phyloP scores from a whole-genome alignment of 2,329 filamentous ascomycete species.

The Balansia obtecta region DNA sequence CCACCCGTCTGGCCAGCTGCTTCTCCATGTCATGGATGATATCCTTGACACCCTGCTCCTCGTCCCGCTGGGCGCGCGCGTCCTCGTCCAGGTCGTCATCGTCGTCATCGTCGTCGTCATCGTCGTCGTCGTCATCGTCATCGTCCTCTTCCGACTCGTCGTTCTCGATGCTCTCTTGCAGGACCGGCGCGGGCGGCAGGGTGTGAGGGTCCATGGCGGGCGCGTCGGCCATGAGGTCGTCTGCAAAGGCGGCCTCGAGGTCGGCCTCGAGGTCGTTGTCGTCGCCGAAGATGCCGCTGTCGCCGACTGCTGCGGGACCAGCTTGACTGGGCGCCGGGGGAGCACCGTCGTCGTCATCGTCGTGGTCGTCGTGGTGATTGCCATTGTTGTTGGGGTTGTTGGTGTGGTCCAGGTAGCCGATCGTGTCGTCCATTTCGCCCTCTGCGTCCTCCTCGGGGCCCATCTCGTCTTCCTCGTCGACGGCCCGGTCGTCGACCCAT shows the following conservation, averaged over 20 bases:
- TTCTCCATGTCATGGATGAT: constrained; percentile 41
- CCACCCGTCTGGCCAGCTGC: constrained; percentile 32
- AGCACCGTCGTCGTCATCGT: no score
- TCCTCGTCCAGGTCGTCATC: constrained; percentile 44
- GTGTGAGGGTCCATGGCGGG: no score
- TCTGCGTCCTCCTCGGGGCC: constrained; percentile 39
- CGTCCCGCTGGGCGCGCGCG: constrained; percentile 33
- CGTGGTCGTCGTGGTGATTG: no score
- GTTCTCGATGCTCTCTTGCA: constrained; percentile 33
- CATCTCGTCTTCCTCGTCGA: constrained; percentile 24
- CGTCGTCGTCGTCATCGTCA: constrained; percentile 27
- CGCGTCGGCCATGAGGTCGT: constrained; percentile 26
- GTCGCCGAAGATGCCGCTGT: constrained; percentile 17
- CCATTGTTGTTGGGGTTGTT: constrained; percentile 12
- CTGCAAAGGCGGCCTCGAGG: constrained; percentile 40
- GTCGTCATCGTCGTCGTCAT: constrained; percentile 35
- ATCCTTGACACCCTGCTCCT: constrained; percentile 41
- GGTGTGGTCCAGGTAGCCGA: constrained; percentile 25
- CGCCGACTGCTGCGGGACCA: constrained; percentile 18
- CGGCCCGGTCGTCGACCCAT: constrained; percentile 43
- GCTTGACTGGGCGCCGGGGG: not conserved
- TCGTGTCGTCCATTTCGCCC: constrained; percentile 32
- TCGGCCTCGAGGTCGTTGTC: constrained; percentile 43
- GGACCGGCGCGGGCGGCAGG: constrained; percentile 25
- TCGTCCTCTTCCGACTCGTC: constrained; percentile 30